These are phyloP conservation scores for Volvox reticuliferus DNA, from an alignment of 139 green algal species.

Conservation along the genomic window DNA sequence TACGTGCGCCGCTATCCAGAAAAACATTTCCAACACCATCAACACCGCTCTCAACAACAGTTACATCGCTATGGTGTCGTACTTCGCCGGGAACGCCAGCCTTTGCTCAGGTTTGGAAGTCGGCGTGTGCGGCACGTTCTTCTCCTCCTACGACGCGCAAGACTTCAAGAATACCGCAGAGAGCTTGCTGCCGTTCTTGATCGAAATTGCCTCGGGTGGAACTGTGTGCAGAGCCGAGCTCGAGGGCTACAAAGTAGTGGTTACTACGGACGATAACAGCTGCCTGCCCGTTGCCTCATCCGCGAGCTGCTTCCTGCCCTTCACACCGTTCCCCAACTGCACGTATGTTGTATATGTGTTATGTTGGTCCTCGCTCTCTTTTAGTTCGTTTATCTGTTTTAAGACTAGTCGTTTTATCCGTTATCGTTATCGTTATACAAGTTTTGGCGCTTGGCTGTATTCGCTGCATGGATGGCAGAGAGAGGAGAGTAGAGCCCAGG, in stretches of 20 bases:
- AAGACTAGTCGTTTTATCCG: background rate
- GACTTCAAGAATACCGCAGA: background rate
- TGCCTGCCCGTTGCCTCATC: background rate
- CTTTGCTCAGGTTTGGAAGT: background rate
- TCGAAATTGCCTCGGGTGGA: background rate
- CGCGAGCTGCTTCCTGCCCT: background rate
- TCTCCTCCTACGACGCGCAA: background rate
- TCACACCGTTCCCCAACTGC: background rate
- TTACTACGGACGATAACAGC: background rate
- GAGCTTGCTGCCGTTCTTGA: background rate
- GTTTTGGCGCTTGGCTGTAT: too few relatives aligned
- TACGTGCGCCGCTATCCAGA: background rate
- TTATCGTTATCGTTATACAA: background rate
- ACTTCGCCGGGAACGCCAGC: background rate
- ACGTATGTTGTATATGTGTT: background rate
- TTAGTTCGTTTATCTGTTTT: background rate
- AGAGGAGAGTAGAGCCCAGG: too few relatives aligned
- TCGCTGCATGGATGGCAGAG: too few relatives aligned
- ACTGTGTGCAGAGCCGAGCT: background rate
- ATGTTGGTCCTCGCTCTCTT: background rate
- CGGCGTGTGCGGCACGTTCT: background rate
- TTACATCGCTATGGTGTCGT: background rate
- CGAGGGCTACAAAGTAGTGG: background rate
- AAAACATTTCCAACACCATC: background rate
- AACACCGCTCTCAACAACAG: background rate